phyloP scores from a whole-genome alignment of 176 grass and related monocot genomes.

The Cenchrus americanus region DNA sequence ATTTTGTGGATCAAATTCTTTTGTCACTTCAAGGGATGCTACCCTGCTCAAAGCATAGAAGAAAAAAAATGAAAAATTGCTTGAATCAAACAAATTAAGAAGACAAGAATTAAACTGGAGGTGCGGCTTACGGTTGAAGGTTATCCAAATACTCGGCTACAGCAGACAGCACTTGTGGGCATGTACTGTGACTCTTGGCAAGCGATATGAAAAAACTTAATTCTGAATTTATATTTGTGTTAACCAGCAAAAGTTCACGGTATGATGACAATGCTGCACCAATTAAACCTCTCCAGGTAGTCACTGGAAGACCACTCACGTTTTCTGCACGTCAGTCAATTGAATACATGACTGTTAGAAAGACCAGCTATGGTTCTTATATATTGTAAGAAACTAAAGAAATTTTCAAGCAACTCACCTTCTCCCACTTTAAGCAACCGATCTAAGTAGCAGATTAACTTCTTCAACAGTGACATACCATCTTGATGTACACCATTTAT shows the following conservation, averaged over 20 bases:
- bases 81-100: slow-evolving; percentile 4
- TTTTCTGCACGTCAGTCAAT: slow-evolving; percentile 41
- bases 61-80: slow-evolving; percentile 30
- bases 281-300: slow-evolving; percentile 81
- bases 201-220: slow-evolving; percentile 61
- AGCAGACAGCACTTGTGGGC: slow-evolving; percentile 70
- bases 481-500: slow-evolving; percentile 53
- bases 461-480: slow-evolving; percentile 53
- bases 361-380: background rate
- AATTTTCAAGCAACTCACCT: slow-evolving; percentile 55
- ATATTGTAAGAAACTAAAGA: slow-evolving; percentile 28
- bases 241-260: slow-evolving; percentile 50
- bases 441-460: slow-evolving; percentile 68
- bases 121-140: slow-evolving; percentile 51
- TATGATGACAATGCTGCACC: slow-evolving; percentile 76
- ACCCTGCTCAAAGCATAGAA: slow-evolving; percentile 35
- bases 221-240: slow-evolving; percentile 49
- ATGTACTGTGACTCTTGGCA: slow-evolving; percentile 77
- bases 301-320: slow-evolving; percentile 62
- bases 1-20: slow-evolving; percentile 62
- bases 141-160: slow-evolving; percentile 81
- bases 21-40: slow-evolving; percentile 37
- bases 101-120: background rate
- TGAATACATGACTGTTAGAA: slow-evolving; percentile 17
- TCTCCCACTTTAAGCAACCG: slow-evolving; percentile 59